These are phyloP conservation scores for Globisporangium iwayamae DNA, from an alignment of 352 stramenopile genomes.

Conservation along the genomic window DNA sequence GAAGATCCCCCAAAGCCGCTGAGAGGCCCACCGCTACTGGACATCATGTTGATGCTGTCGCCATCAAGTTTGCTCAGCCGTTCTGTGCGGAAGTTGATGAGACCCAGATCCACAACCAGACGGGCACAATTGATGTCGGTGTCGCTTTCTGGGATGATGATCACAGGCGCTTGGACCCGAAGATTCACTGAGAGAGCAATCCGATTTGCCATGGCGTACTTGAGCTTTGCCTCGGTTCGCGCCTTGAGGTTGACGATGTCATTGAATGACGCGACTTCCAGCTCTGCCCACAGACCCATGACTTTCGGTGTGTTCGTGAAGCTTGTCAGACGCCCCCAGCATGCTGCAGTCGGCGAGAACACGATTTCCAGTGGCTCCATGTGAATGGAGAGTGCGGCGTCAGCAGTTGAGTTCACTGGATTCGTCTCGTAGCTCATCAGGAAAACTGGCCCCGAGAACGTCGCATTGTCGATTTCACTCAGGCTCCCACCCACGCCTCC, in stretches of 20 bases:
- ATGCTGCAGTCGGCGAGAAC: constrained; percentile 78
- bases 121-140: constrained; percentile 73
- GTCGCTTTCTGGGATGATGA: constrained; percentile 82
- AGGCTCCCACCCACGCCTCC: constrained; percentile 24
- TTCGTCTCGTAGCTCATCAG: constrained; percentile 85
- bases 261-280: constrained; percentile 87
- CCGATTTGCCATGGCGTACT: constrained; percentile 86
- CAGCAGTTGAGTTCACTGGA: constrained; percentile 49
- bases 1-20: constrained; percentile 30
- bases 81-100: constrained; percentile 83
- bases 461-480: constrained; percentile 54
- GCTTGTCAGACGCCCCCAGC: constrained; percentile 67
- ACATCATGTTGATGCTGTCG: constrained; percentile 34
- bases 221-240: constrained; percentile 84
- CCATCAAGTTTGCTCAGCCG: constrained; percentile 75
- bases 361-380: constrained; percentile 87
- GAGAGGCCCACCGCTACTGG: constrained; percentile 24
- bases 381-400: constrained; percentile 76
- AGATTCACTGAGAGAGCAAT: constrained; percentile 77
- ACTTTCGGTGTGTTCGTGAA: constrained; percentile 79
- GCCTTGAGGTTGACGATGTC: constrained; percentile 89
- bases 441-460: constrained; percentile 73
- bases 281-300: constrained; percentile 79
- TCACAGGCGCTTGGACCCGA: constrained; percentile 81
- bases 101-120: constrained; percentile 77